These are phyloP conservation scores for Vitis labrusca DNA, from an alignment of 164 flowering plant species.

Conservation along the genomic window DNA sequence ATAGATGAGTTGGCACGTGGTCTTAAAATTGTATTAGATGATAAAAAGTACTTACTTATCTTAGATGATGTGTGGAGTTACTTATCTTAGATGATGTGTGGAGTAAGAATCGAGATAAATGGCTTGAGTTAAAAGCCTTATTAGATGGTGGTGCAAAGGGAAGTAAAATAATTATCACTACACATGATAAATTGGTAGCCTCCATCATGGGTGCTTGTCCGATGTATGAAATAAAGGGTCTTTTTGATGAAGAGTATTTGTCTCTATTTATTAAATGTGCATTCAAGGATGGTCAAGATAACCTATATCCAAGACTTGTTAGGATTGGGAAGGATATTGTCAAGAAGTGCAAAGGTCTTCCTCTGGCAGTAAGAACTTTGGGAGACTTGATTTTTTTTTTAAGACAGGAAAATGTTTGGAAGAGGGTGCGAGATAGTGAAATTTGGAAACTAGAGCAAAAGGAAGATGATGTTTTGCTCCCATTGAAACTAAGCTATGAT, in stretches of 20 bases:
- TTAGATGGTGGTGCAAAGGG: not conserved
- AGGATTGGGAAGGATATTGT: not conserved
- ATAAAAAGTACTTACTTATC: not conserved
- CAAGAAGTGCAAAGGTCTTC: constrained; percentile 8
- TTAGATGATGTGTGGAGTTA: not conserved
- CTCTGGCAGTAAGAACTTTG: not conserved
- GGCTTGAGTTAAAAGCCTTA: not conserved
- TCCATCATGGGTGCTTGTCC: not conserved
- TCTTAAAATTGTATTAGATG: not conserved
- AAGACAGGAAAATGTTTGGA: not conserved
- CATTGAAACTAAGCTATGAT: not conserved
- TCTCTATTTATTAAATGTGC: not conserved
- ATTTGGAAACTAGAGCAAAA: not conserved
- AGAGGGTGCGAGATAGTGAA: not conserved
- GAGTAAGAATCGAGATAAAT: not conserved
- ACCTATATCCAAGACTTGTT: not conserved
- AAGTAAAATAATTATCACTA: not conserved
- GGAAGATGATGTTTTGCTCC: not conserved
- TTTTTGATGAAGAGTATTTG: not conserved
- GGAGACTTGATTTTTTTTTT: not conserved
- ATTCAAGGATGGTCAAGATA: not conserved
- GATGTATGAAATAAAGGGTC: not conserved
- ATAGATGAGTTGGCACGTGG: not conserved
- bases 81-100: too few species aligned
- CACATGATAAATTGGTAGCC: not conserved